These are phyloP conservation scores for Acanthamoeba rhysodes DNA, from an alignment of 208 protist species.

Conservation along the genomic window DNA sequence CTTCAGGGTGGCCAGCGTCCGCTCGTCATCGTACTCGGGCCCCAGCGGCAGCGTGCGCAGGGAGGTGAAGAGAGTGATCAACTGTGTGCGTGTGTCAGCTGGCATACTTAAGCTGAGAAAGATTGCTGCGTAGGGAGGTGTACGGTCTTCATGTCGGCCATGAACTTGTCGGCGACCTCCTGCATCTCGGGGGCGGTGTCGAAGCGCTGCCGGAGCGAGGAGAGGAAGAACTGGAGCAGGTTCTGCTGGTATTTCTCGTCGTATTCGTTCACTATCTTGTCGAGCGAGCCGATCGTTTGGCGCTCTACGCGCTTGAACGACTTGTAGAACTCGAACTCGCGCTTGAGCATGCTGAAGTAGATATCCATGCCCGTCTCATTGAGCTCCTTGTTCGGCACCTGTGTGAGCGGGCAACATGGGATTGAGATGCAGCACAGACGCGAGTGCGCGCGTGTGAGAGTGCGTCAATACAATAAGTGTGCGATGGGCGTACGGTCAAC, in stretches of 20 bases:
- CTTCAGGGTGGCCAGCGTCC: conserved; percentile 81
- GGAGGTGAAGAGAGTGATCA: conserved; percentile 28
- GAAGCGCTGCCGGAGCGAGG: conserved; percentile 72
- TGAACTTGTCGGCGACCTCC: conserved; percentile 72
- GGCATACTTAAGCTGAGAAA: too few species aligned
- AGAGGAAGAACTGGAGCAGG: conserved; percentile 32
- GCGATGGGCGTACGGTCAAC: neutral
- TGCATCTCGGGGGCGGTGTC: conserved; percentile 78
- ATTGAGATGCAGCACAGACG: neutral
- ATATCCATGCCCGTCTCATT: conserved; percentile 26
- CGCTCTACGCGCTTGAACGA: conserved; percentile 49
- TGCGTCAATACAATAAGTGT: neutral
- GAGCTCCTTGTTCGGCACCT: conserved; percentile 52
- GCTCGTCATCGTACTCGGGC: conserved; percentile 81
- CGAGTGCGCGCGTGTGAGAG: too few species aligned
- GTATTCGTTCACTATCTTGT: conserved; percentile 63
- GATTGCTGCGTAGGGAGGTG: neutral
- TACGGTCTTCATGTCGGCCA: conserved; percentile 70
- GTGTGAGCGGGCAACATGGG: neutral
- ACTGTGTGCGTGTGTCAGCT: neutral
- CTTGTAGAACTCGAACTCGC: conserved; percentile 43
- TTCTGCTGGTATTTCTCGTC: conserved; percentile 36
- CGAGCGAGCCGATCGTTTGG: conserved; percentile 49
- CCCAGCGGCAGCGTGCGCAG: conserved; percentile 58
- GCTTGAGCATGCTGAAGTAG: conserved; percentile 62